A percentile compares a stretch with the other conserved stretches of the same genome.
These are phyloP conservation scores for Dothistroma septosporum DNA, from an alignment of 2,329 filamentous ascomycete species.

Conservation along the genomic window DNA sequence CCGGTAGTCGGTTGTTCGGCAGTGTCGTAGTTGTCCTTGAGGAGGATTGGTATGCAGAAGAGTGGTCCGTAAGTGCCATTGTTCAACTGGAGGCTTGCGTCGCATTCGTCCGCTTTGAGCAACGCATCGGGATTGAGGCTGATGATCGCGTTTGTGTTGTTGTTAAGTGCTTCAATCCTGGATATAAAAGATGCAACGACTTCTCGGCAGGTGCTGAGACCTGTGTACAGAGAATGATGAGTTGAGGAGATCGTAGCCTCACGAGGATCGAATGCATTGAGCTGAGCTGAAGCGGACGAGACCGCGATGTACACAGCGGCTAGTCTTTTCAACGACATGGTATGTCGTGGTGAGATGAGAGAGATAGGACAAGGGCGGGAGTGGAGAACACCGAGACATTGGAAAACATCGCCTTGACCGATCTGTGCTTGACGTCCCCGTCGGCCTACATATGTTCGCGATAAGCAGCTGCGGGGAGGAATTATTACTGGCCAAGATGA, in stretches of 20 bases:
- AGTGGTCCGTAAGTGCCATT: constrained; percentile 49
- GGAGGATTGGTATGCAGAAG: constrained; percentile 58
- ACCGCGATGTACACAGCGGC: not conserved
- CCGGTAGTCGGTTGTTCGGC: constrained; percentile 55
- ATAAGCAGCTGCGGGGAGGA: not conserved
- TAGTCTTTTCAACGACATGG: not conserved
- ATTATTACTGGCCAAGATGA: not conserved
- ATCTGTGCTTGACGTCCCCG: not conserved
- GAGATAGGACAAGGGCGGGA: not conserved
- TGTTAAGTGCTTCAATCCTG: constrained; percentile 56
- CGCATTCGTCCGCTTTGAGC: constrained; percentile 48
- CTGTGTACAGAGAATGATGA: constrained; percentile 53
- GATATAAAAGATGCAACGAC: constrained; percentile 55
- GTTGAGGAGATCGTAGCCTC: constrained; percentile 58
- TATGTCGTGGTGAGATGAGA: not conserved
- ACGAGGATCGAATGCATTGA: constrained; percentile 45
- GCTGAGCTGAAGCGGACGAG: not conserved
- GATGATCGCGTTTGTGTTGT: constrained; percentile 55
- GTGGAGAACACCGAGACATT: not conserved
- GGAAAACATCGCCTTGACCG: not conserved
- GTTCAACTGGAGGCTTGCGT: constrained; percentile 44
- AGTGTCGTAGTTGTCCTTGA: constrained; percentile 64
- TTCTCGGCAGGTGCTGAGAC: constrained; percentile 51
- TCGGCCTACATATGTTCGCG: not conserved
- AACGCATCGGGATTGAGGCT: constrained; percentile 50